Base-by-base conservation (phyloP, 805 yeast species). In the Schizosaccharomyces lindneri region DNA sequence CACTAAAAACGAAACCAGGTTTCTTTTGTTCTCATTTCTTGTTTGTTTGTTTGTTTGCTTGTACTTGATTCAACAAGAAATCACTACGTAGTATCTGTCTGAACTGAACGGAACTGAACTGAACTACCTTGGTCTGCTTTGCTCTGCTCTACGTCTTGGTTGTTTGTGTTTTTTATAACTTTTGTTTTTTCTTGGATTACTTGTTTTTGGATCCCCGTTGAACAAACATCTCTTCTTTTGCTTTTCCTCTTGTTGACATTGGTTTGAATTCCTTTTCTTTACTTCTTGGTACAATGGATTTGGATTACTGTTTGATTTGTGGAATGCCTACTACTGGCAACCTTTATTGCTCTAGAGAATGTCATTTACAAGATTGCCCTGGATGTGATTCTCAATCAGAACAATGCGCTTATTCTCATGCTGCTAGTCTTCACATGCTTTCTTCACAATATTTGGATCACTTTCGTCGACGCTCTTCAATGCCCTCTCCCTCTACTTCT, bases 301-400 rank as follows among this genome's bases (percentile, higher is more conserved):
- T 51, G 57, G 57, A 51, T 51, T 51, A 51, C 36, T 51, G 57
- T 29, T 7, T 51, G 9, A 51, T 51, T 29, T 51, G 57, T 39
- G 57, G 57, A 24, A 51, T 24, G n/a, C 36, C 57, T 29, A 51
- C 57, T n/a, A 24, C 57, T 51, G 57, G 57, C 57, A 51, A 51
- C 57, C 36, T 51, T 21, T 51, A 51, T n/a, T 51, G 57, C 57
- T 51, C 57, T 29, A 21, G 57, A 17, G 57, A 51, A 51, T 51
- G 57, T 17, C 57, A 51, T 29, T 29, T 51, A 29, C 57, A 51
- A 6, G 57, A 51, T 17, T 51, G 57, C 57, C 57, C 57, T 3
- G 36, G 57, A 2, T 51, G 36, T n/a, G 31, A 29, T n/a, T 24
- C 57, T 9, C 15, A 21, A 19, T 24, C 57, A 5, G 57, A 51